phyloP scores from a whole-genome alignment of 2,329 filamentous ascomycete species.

The Sporothrix variecibatus region DNA sequence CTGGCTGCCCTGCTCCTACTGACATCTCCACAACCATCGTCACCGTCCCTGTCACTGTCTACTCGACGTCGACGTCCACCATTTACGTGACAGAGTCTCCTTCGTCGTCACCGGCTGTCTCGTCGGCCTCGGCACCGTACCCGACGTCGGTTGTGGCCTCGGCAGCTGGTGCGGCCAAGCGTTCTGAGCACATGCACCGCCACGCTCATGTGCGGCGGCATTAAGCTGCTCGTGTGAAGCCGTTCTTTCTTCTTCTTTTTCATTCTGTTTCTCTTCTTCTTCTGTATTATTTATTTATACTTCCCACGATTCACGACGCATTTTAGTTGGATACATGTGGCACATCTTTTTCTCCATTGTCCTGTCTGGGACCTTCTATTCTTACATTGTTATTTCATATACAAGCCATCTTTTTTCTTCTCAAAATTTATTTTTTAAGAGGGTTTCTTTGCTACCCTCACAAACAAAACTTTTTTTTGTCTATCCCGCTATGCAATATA shows the following conservation, averaged over 20 bases:
- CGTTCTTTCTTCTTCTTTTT: background rate
- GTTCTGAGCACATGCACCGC: background rate
- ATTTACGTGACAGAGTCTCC: constrained; percentile 11
- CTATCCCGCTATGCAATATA: constrained; percentile 14
- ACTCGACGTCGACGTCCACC: constrained; percentile 23
- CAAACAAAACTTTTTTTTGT: background rate
- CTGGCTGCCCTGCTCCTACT: background rate
- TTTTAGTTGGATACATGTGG: constrained; percentile 10
- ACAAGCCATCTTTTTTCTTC: background rate
- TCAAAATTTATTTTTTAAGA: background rate
- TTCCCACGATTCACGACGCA: background rate
- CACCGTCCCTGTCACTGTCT: constrained; percentile 5
- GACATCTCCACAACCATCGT: constrained; percentile 3
- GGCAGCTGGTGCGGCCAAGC: background rate
- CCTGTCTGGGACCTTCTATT: background rate
- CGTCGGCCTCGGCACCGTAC: background rate
- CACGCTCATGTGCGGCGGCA: constrained; percentile 6
- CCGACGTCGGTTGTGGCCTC: background rate
- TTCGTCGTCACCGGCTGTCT: background rate
- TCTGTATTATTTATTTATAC: background rate
- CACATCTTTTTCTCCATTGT: background rate
- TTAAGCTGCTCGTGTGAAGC: background rate
- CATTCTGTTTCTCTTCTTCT: background rate
- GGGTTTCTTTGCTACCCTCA: background rate
- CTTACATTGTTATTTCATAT: background rate